These are phyloP conservation scores for Claviceps maximensis DNA, from an alignment of 2,329 filamentous ascomycete genomes.

Conservation along the genomic window DNA sequence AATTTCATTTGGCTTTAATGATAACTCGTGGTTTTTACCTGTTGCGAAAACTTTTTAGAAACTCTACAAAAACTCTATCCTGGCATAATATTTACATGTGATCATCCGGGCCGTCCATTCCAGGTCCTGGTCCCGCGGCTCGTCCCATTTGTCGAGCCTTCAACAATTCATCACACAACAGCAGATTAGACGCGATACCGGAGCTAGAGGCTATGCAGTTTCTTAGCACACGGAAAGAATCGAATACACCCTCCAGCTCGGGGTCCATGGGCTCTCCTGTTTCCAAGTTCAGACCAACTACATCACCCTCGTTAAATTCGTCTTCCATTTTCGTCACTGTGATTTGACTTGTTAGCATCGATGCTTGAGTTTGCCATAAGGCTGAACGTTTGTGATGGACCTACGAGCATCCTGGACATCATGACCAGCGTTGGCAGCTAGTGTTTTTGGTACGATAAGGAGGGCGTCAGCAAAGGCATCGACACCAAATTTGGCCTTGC, in stretches of 20 bases:
- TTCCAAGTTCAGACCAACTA: conserved; percentile 74
- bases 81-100: conserved; percentile 30
- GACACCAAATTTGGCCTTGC: conserved; percentile 94
- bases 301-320: conserved; percentile 68
- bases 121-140: conserved; percentile 46
- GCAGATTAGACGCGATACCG: conserved; percentile 86
- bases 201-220: conserved; percentile 91
- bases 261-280: conserved; percentile 94
- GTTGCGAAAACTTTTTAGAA: background rate
- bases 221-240: conserved; percentile 87
- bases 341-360: background rate
- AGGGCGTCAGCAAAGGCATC: conserved; percentile 90
- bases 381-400: conserved; percentile 22
- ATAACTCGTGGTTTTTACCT: background rate
- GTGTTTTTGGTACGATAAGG: conserved; percentile 90
- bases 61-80: conserved; percentile 2
- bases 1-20: background rate
- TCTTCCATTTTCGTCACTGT: conserved; percentile 77
- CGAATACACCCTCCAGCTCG: conserved; percentile 80
- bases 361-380: conserved; percentile 7
- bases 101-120: conserved; percentile 48
- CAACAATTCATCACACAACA: conserved; percentile 92
- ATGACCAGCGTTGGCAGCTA: conserved; percentile 90
- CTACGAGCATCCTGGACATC: conserved; percentile 90
- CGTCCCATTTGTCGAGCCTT: conserved; percentile 93